These are phyloP conservation scores for Cutaneotrichosporon mucoides DNA, from an alignment of 1,284 basidiomycete genomes.

Conservation along the genomic window DNA sequence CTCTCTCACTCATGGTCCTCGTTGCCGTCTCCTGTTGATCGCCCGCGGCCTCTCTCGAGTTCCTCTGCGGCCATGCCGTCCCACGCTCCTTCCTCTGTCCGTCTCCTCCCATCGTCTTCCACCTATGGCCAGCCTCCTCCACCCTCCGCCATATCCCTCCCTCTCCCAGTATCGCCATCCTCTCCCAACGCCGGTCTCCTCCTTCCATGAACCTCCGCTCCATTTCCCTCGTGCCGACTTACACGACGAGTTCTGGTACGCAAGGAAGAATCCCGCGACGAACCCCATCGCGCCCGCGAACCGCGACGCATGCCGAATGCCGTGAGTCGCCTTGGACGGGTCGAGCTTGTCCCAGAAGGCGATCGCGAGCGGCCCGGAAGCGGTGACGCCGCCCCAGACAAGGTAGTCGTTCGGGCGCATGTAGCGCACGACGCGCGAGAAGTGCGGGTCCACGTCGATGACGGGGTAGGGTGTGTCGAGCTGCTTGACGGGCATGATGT, in stretches of 20 bases:
- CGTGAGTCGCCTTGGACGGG: constrained; percentile 38
- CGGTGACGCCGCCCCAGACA: constrained; percentile 75
- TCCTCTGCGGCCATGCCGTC: no score
- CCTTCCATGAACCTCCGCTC: neutral
- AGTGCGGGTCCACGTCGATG: constrained; percentile 91
- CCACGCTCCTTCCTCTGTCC: no score
- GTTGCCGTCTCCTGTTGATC: no score
- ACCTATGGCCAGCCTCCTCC: no score
- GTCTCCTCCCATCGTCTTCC: no score
- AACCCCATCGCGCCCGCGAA: constrained; percentile 62
- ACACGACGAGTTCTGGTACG: constrained; percentile 87
- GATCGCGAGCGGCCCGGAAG: constrained; percentile 49
- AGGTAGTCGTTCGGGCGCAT: constrained; percentile 85
- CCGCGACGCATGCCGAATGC: constrained; percentile 46
- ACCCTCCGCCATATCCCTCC: no score
- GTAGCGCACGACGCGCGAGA: constrained; percentile 79
- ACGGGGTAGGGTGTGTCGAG: constrained; percentile 71
- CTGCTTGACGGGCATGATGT: constrained; percentile 64
- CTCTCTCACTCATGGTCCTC: no score
- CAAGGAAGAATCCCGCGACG: constrained; percentile 83
- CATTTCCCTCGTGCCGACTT: constrained; percentile 41
- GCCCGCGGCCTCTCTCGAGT: no score
- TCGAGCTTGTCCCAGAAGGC: constrained; percentile 20
- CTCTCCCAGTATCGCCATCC: no score
- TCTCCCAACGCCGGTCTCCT: no score